phyloP scores from a whole-genome alignment of 495 filamentous ascomycete species.

The Penicillium salamii region DNA sequence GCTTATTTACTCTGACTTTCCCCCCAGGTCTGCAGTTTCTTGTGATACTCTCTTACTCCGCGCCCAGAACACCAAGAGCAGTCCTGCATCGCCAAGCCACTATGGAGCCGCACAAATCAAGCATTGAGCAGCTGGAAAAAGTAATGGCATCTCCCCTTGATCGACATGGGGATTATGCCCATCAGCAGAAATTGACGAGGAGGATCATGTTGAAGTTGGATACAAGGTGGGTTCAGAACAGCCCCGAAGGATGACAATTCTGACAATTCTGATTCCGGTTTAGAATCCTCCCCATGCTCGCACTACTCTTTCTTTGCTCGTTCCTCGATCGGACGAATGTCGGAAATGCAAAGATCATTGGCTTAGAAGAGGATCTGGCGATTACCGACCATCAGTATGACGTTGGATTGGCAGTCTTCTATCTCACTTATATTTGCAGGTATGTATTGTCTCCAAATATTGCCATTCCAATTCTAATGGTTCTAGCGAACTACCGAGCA shows the following conservation, averaged over 20 bases:
- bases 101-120: constrained; percentile 20
- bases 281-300: constrained; percentile 61
- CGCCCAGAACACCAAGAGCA: not conserved
- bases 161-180: constrained; percentile 12
- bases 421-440: constrained; percentile 63
- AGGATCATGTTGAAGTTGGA: constrained; percentile 53
- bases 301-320: constrained; percentile 51
- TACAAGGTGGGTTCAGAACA: constrained; percentile 39
- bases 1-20: not conserved
- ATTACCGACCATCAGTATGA: constrained; percentile 66
- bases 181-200: constrained; percentile 28
- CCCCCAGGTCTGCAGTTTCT: not conserved
- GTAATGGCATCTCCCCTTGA: constrained; percentile 10
- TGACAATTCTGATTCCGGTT: too few species aligned
- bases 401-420: constrained; percentile 53
- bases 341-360: constrained; percentile 62
- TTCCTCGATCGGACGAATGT: constrained; percentile 58
- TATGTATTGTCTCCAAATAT: constrained; percentile 5
- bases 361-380: constrained; percentile 51
- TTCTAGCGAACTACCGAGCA: constrained; percentile 41
- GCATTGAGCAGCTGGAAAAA: constrained; percentile 15
- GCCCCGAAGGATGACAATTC: too few species aligned
- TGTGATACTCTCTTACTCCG: too few species aligned
- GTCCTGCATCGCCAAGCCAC: constrained; percentile 2
- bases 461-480: not conserved